These are phyloP conservation scores for Teunomyces pallodes DNA, from an alignment of 805 yeast species.

Conservation along the genomic window DNA sequence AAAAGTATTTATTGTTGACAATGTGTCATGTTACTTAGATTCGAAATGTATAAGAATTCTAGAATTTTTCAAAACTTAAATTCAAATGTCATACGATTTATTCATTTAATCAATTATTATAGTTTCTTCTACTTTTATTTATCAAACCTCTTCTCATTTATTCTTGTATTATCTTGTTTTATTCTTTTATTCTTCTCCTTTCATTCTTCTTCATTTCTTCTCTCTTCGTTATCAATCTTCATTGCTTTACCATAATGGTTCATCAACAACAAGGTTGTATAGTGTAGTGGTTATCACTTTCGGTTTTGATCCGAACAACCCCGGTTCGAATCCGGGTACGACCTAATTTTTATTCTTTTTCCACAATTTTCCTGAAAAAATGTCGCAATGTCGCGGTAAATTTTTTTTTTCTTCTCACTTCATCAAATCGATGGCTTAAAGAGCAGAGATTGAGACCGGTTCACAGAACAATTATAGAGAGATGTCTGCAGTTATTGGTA, in stretches of 20 bases:
- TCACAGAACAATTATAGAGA: slow-evolving; percentile 4
- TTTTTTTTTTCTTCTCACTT: not conserved
- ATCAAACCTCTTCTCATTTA: no score
- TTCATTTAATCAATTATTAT: no score
- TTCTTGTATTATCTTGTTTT: no score
- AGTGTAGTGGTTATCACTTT: slow-evolving; percentile 80
- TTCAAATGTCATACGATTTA: not conserved
- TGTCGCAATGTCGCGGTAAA: slow-evolving; percentile 2
- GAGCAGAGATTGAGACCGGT: not conserved
- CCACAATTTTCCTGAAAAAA: not conserved
- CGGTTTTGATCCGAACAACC: slow-evolving; percentile 79
- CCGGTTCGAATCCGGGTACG: slow-evolving; percentile 85
- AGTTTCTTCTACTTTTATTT: no score
- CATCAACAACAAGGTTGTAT: slow-evolving; percentile 36
- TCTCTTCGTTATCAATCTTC: not conserved
- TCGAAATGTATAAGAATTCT: not conserved
- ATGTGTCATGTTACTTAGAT: no score
- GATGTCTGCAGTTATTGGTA: slow-evolving; percentile 71
- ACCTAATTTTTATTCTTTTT: slow-evolving; percentile 38
- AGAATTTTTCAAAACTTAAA: not conserved
- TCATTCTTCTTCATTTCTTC: not conserved
- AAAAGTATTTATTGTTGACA: no score
- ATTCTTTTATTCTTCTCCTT: no score
- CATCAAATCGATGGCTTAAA: slow-evolving; percentile 1
- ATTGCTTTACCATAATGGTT: not conserved